Evolutionary conservation across 148 eudicot genomes (phyloP), one percentile per base, ranked within the genome.

Genomic region (Amaranthus cruentus): DNA sequence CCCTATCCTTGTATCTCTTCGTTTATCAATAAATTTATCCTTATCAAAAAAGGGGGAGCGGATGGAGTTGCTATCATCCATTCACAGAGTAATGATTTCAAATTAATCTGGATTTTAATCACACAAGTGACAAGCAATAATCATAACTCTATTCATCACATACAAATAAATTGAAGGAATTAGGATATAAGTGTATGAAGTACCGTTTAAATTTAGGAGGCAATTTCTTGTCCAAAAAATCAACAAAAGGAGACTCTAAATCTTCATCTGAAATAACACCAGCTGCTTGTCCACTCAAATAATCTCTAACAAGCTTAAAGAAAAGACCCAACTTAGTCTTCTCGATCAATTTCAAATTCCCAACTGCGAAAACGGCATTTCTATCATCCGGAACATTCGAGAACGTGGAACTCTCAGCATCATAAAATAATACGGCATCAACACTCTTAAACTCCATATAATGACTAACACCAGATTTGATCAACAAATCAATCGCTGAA

Each of bases 381-480:
- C 89, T 78, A 38, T 93, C 86, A 60, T 87, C 96, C 3, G 93
- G 98, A 68, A 93, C 96, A 75, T 55, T 78, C 62, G 56, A 71
- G 68, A 92, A 77, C 9, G 64, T 70, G 4, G 83, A 78, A 4
- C 21, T 69, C n/a, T 74, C 80, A 0, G 70, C 77, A 18, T 83
- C 85, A 50, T 73, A 76, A 49, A 94, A 64, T 64, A 83, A 88
- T 79, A 84, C 84, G 60, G 75, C 81, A 6, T 91, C 98, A 4
- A 94, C 73, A 49, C 81, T 72, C 69, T 89, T 94, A 66, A 94
- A 94, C 76, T 91, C 98, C 72, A 91, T 72, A 71, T 91, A 91
- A 67, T 88, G 79, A 72, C 83, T 87, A 3, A 87, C 86, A 0
- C 86, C 89, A 4, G 96, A 84, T 47, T 77, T 87, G 38, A 91